Evolutionary conservation across 176 grass and related monocot genomes (phyloP).

Genomic region (Secale cereale): DNA sequence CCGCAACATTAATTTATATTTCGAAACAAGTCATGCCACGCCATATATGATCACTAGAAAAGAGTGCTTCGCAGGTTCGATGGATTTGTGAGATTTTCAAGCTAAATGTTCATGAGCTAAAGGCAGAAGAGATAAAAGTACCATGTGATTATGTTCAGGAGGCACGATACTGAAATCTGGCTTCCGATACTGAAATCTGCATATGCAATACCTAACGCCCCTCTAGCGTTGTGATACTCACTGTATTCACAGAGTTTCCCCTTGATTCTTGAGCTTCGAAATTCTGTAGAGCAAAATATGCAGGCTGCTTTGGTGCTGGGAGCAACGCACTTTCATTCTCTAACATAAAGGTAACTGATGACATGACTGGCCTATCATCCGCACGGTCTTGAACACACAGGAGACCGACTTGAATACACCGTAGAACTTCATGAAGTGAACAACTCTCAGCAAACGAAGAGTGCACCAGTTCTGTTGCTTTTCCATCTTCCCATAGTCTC

Average conservation of each 20-base stretch:
- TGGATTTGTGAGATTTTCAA: not conserved
- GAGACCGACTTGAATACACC: constrained; percentile 46
- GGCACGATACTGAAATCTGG: not conserved
- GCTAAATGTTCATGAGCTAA: not conserved
- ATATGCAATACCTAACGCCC: not conserved
- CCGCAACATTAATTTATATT: not conserved
- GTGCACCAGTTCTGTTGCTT: constrained; percentile 24
- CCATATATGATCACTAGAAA: not conserved
- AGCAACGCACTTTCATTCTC: constrained; percentile 25
- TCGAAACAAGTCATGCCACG: not conserved
- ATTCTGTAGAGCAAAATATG: constrained; percentile 10
- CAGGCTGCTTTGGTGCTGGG: constrained; percentile 27
- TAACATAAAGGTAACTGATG: constrained; percentile 41
- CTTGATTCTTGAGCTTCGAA: not conserved
- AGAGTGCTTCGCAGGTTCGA: not conserved
- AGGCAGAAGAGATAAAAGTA: not conserved
- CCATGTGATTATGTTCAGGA: not conserved
- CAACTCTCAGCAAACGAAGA: constrained; percentile 3
- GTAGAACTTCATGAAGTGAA: constrained; percentile 15
- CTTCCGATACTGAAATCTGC: not conserved
- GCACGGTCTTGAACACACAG: constrained; percentile 58
- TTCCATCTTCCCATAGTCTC: constrained; percentile 49
- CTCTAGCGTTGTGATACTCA: not conserved
- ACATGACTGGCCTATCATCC: constrained; percentile 36
- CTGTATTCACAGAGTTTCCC: not conserved